phyloP scores from a whole-genome alignment of 2,329 filamentous ascomycete species.

The Pyrenophora graminea region DNA sequence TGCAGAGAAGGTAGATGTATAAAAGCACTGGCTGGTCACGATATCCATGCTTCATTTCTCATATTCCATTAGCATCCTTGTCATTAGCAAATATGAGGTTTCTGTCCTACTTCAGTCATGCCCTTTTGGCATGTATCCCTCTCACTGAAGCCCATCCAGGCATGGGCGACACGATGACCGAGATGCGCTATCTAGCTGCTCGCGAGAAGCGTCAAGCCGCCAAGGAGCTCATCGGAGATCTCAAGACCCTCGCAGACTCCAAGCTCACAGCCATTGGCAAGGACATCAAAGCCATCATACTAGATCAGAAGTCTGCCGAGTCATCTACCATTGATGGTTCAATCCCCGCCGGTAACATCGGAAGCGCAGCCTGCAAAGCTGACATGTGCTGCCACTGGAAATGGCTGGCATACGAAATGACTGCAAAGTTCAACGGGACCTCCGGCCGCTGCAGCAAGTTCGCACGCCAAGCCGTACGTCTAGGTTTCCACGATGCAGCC shows the following conservation, averaged over 20 bases:
- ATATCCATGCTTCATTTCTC: not conserved
- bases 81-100: conserved; percentile 8
- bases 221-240: conserved; percentile 43
- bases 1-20: not conserved
- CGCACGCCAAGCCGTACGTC: conserved; percentile 38
- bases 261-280: conserved; percentile 40
- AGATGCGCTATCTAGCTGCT: conserved; percentile 24
- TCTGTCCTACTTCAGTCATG: conserved; percentile 24
- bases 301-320: conserved; percentile 30
- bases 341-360: conserved; percentile 34
- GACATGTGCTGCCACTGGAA: conserved; percentile 45
- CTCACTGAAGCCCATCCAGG: conserved; percentile 32
- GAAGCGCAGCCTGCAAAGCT: conserved; percentile 39
- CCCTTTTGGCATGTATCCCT: conserved; percentile 18
- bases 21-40: not conserved
- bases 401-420: conserved; percentile 44
- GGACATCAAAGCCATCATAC: conserved; percentile 42
- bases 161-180: conserved; percentile 31
- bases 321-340: conserved; percentile 27
- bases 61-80: not conserved
- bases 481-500: conserved; percentile 43
- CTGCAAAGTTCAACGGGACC: conserved; percentile 39
- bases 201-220: conserved; percentile 29
- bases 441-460: conserved; percentile 42
- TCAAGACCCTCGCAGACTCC: conserved; percentile 36